A percentile compares a stretch with the other conserved stretches of the same genome.
These are phyloP conservation scores for Dacryopinax spathularia DNA, from an alignment of 768 basidiomycete genomes.

Conservation along the genomic window DNA sequence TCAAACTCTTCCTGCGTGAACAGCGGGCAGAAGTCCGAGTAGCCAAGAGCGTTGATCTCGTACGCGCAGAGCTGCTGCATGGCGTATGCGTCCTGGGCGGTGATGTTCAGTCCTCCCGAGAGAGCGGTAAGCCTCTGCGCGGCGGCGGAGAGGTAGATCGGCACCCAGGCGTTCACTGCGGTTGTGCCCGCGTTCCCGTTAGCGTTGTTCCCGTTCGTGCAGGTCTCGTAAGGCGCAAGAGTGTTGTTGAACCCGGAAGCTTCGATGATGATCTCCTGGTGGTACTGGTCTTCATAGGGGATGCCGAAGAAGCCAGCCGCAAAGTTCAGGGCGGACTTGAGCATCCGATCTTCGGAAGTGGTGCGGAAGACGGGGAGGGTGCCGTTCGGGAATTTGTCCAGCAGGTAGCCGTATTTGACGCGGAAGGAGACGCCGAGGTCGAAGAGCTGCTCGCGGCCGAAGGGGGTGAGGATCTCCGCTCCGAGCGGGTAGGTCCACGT, in stretches of 20 bases:
- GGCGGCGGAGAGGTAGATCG: conserved; percentile 29
- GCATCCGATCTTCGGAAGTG: conserved; percentile 44
- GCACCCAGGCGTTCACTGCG: conserved; percentile 26
- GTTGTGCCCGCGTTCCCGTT: conserved; percentile 17
- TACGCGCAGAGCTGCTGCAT: conserved; percentile 32
- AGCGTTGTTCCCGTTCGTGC: conserved; percentile 22
- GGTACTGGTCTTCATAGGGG: conserved; percentile 52
- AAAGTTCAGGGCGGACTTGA: conserved; percentile 31
- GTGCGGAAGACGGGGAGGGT: conserved; percentile 67
- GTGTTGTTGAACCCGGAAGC: conserved; percentile 38
- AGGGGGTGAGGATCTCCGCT: conserved; percentile 51
- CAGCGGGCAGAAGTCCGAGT: conserved; percentile 26
- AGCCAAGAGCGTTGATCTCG: conserved; percentile 29
- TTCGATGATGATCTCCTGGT: conserved; percentile 66
- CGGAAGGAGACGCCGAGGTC: conserved; percentile 56
- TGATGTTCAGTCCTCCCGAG: conserved; percentile 25
- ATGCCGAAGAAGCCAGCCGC: conserved; percentile 61
- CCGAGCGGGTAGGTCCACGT: conserved; percentile 41
- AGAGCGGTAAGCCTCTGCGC: conserved; percentile 23
- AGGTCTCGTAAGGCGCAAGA: conserved; percentile 29
- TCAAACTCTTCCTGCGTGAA: conserved; percentile 28
- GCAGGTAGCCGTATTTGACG: conserved; percentile 33
- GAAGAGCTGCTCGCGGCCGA: conserved; percentile 76
- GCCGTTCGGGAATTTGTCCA: conserved; percentile 43
- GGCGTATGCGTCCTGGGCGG: conserved; percentile 18